Base-by-base conservation (phyloP, 208 protist species). In the Trypanosoma brucei region DNA sequence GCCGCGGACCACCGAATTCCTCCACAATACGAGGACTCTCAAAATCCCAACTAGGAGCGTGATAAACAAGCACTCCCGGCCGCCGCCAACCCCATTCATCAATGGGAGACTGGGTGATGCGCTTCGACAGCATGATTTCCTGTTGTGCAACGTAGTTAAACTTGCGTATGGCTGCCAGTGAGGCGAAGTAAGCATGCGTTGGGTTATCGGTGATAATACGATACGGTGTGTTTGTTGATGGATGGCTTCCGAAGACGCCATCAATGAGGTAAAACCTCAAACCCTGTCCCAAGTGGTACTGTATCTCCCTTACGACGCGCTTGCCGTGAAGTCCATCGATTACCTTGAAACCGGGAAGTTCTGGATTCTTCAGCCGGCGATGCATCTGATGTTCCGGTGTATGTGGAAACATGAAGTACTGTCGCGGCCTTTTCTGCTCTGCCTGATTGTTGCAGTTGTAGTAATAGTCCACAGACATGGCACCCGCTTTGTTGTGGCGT, bases 181-280 rank as follows among this genome's bases (percentile, higher is more conserved):
- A 81, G 38, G 72, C 76, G 53, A 89, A 91, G 76, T 94, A 94
- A 44, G 88, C 88, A 60, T 92, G 86, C 5, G 81, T 91, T 3
- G 88, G 85, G 78, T 92, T 94, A 68, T 94, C 88, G 4, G 88
- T 94, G 69, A 94, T 89, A 69, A 94, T 86, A 56, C 88, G 88
- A 72, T 91, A 94, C 45, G 88, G 81, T 52, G 88, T 94, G 51
- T 75, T 68, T 37, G 83, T 88, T 31, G 62, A 70, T 5, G 75
- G 73, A 65, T 90, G 69, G 55, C 85, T 92, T 39, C 88, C 88
- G 55, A 94, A 92, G 49, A 92, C 81, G 42, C 88, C 88, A 68
- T 94, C 88, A 8, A 94, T 75, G 14, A 92, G 61, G 70, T 94
- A 94, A 62, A 91, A 94, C 65, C 88, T 85, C n/a, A 94, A 64